Conservation (phyloP, 352 stramenopile species). For the Blastocystis sp. region DNA sequence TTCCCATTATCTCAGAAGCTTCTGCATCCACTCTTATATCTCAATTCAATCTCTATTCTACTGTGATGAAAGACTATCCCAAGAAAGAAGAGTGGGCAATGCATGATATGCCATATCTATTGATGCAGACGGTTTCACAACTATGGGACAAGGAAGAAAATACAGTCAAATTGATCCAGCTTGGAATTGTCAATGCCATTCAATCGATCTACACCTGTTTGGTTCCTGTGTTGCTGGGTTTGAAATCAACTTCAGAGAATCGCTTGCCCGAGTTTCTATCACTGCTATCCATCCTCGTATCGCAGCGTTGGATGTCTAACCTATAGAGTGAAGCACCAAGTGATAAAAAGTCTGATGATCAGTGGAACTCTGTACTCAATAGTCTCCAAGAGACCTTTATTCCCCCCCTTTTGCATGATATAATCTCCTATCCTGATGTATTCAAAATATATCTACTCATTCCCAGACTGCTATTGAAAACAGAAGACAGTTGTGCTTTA, state of each 20-base stretch:
- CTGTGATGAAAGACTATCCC: slow-evolving; percentile 11
- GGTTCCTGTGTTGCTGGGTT: neutral
- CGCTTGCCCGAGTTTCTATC: slow-evolving; percentile 18
- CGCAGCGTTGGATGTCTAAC: neutral
- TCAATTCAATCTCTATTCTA: slow-evolving; percentile 12
- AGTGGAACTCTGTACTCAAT: slow-evolving; percentile 1
- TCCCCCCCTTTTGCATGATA: neutral
- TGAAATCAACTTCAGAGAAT: neutral
- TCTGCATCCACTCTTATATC: slow-evolving; percentile 37
- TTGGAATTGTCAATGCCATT: slow-evolving; percentile 11
- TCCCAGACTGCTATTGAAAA: slow-evolving; percentile 29
- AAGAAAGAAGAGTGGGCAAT: slow-evolving; percentile 48
- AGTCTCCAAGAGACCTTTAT: slow-evolving; percentile 52
- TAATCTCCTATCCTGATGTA: neutral
- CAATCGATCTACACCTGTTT: neutral
- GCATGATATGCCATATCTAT: slow-evolving; percentile 56
- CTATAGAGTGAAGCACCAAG: slow-evolving; percentile 20
- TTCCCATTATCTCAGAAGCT: slow-evolving; percentile 38
- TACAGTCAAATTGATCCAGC: neutral
- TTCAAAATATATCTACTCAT: neutral
- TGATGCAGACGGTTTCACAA: slow-evolving; percentile 49
- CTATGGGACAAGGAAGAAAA: slow-evolving; percentile 43
- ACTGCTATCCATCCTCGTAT: neutral
- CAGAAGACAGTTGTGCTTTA: slow-evolving; percentile 40
- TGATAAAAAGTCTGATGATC: neutral